Conservation (phyloP, 176 grass and related monocot species). For the Puccinellia tenuiflora region DNA sequence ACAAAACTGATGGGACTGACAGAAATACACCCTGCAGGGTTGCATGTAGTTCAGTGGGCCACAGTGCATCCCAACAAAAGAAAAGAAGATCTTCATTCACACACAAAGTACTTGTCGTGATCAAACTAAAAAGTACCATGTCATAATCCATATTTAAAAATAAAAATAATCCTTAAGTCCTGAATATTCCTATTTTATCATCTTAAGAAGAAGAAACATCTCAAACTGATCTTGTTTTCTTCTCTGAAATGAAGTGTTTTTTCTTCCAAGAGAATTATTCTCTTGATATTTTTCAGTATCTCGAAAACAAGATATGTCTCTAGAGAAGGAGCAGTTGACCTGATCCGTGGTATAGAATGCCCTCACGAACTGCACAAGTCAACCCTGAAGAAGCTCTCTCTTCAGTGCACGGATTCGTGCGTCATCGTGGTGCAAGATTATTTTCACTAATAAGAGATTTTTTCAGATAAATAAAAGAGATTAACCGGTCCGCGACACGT, state of each 20-base stretch:
- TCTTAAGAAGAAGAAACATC: not conserved
- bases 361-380: not conserved
- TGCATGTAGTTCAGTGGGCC: slow-evolving; percentile 4
- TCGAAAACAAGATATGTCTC: not conserved
- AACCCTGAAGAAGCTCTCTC: not conserved
- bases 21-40: not conserved
- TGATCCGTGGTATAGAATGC: not conserved
- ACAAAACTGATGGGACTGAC: not conserved
- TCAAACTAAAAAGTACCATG: too few species aligned
- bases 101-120: not conserved
- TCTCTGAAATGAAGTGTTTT: not conserved
- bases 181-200: not conserved
- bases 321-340: not conserved
- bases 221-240: not conserved
- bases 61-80: not conserved
- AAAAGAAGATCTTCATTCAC: not conserved
- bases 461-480: not conserved
- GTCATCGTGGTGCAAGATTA: not conserved
- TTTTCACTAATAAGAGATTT: not conserved
- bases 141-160: not conserved
- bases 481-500: not conserved
- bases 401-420: not conserved
- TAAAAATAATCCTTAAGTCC: not conserved
- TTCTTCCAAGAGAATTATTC: too few species aligned
- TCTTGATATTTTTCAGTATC: not conserved